Conservation (phyloP, 78 protist genomes). For the Bodo saltans region DNA sequence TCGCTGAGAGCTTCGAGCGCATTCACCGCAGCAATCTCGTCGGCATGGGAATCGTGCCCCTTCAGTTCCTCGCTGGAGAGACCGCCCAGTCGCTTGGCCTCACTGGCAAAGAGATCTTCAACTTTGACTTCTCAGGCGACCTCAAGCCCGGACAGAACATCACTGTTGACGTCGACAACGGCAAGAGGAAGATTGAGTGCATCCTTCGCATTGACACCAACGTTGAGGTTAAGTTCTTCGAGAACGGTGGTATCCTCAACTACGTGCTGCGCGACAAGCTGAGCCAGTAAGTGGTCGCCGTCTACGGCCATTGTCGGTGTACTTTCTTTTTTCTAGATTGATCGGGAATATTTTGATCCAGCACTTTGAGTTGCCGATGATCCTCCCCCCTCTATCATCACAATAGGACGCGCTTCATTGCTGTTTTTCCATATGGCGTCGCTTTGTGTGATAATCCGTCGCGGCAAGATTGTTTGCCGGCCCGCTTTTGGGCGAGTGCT, state of each 20-base stretch:
- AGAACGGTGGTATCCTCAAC: constrained; percentile 66
- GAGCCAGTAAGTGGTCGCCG: too few species aligned
- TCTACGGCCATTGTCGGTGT: too few species aligned
- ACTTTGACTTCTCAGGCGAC: constrained; percentile 43
- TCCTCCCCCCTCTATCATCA: too few species aligned
- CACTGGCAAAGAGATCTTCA: constrained; percentile 66
- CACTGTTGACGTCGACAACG: constrained; percentile 35
- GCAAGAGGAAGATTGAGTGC: constrained; percentile 23
- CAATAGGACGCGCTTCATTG: too few species aligned
- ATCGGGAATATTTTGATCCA: too few species aligned
- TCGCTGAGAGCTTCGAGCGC: constrained; percentile 73
- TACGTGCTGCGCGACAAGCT: constrained; percentile 54
- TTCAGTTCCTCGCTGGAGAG: constrained; percentile 64
- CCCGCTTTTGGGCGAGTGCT: too few species aligned
- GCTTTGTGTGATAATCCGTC: too few species aligned
- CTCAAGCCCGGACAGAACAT: constrained; percentile 51
- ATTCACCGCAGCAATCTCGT: constrained; percentile 69
- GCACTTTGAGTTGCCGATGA: too few species aligned
- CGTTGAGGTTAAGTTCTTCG: constrained; percentile 58
- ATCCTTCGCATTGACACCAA: constrained; percentile 65
- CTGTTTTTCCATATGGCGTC: too few species aligned
- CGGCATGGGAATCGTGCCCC: constrained; percentile 76
- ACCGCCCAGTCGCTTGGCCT: constrained; percentile 61
- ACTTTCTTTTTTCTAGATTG: too few species aligned
- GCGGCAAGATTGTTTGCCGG: too few species aligned